Base-by-base conservation (phyloP, 805 yeast species). In the Lachancea thermotolerans region DNA sequence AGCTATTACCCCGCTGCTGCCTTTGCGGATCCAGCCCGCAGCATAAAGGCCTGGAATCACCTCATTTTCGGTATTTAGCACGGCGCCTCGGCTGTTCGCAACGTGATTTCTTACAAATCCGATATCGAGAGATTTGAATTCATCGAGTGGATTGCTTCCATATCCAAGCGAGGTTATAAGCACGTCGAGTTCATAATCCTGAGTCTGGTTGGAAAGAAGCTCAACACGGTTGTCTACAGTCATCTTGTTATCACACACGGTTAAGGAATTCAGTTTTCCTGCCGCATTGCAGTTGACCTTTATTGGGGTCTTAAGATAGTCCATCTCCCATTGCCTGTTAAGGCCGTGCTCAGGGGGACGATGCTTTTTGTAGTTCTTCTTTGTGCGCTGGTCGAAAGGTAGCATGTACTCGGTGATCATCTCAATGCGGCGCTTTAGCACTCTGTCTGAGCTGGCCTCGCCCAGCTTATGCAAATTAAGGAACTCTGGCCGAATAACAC, bases 1-100 rank as follows among this genome's bases (percentile, higher is more conserved):
- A 14, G 95, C 95, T 52, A 93, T 93, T 3, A 88, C 95, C 1
- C 99, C 99, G 27, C 75, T 75, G 7, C 95, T 85, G 1, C 95
- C 95, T 42, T 77, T 80, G 46, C 84, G 79, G 39, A 89, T 81
- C 99, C 99, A 93, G 0, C 99, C 99, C 8, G 89, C 70, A 2
- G 85, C 81, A 55, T 89, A 91, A 47, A 87, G 66, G 0, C 87
- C 83, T 2, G 59, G 67, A 27, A 60, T 54, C 32, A 49, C 53
- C 35, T 43, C 48, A 15, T 55, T 57, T 0, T 52, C 42, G 1
- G 52, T 46, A 30, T 60, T 53, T 9, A 69, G 45, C 0, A 74
- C 74, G 34, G 75, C 64, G 1, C 81, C 83, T 17, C 70, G 59
- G 1, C 54, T 49, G 46, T 75, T 79, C 1, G 69, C 64, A 10